Percentiles rank a stretch among this genome's conserved stretches.
phyloP scores from a whole-genome alignment of 768 basidiomycete species.

The Mrakia gelida region DNA sequence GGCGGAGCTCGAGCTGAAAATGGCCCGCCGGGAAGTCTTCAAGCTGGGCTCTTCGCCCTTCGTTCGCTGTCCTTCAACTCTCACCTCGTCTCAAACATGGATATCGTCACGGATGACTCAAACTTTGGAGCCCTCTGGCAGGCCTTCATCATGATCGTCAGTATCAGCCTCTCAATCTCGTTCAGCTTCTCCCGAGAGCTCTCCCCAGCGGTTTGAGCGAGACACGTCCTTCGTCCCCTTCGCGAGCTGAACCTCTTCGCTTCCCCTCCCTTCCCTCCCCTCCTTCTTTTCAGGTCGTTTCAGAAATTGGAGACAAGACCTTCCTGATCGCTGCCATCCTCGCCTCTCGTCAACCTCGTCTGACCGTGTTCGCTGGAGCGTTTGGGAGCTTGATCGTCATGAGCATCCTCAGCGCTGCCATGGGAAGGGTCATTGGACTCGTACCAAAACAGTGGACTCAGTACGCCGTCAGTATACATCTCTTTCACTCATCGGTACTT shows the following conservation, averaged over 20 bases:
- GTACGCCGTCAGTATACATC: constrained; percentile 25
- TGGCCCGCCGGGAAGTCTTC: too few species aligned
- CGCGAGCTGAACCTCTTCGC: neutral
- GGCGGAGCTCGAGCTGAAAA: neutral
- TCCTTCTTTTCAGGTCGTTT: constrained; percentile 41
- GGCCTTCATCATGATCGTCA: constrained; percentile 83
- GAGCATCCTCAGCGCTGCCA: constrained; percentile 87
- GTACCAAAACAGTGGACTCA: constrained; percentile 33
- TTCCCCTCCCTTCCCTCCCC: neutral
- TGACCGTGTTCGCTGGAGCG: constrained; percentile 81
- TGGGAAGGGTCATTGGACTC: constrained; percentile 70
- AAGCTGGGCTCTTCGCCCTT: neutral
- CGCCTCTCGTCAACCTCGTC: constrained; percentile 76
- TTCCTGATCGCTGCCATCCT: constrained; percentile 60
- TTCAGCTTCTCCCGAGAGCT: neutral
- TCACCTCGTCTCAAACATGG: constrained; percentile 5
- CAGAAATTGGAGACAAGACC: constrained; percentile 81
- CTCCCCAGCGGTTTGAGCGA: neutral
- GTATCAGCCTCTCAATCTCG: constrained; percentile 43
- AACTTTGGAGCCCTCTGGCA: constrained; percentile 57
- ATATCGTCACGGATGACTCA: neutral
- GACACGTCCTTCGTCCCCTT: neutral
- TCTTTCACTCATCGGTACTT: neutral
- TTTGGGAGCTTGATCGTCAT: constrained; percentile 83
- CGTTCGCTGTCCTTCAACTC: neutral